These are phyloP conservation scores for Gypsophila paniculata DNA, from an alignment of 179 eudicot species.

Conservation along the genomic window DNA sequence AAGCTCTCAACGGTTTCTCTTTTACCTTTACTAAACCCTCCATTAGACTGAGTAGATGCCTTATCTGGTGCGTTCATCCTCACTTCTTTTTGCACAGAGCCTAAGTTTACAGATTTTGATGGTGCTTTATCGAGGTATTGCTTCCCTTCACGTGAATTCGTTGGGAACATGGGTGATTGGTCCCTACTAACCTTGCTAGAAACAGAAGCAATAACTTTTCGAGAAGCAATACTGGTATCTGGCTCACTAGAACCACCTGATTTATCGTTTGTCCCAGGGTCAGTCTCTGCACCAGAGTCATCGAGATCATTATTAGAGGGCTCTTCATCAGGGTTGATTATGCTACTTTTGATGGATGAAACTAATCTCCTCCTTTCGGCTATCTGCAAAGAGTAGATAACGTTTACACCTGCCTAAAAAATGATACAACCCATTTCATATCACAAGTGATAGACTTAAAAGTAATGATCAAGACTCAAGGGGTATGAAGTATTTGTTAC, in stretches of 20 bases:
- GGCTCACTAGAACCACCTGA: conserved; percentile 17
- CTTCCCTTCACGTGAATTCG: conserved; percentile 27
- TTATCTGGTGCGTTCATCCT: conserved; percentile 16
- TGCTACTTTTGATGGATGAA: conserved; percentile 55
- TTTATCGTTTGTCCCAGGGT: conserved; percentile 20
- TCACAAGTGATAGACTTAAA: background rate
- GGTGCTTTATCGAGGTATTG: conserved; percentile 27
- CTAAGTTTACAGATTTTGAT: conserved; percentile 7
- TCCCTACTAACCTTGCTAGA: conserved; percentile 23
- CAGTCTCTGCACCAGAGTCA: conserved; percentile 29
- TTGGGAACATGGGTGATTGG: conserved; percentile 17
- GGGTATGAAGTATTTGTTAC: no score
- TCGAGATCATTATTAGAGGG: conserved; percentile 29
- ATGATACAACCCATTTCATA: conserved; percentile 4
- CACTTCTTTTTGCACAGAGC: conserved; percentile 25
- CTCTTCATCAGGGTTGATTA: conserved; percentile 35
- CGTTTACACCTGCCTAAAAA: conserved; percentile 1
- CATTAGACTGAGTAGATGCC: conserved; percentile 23
- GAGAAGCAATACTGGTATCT: conserved; percentile 21
- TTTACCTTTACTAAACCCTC: conserved; percentile 26
- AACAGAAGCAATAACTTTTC: conserved; percentile 22
- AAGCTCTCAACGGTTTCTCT: conserved; percentile 31
- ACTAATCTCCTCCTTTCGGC: conserved; percentile 76
- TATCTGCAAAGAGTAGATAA: conserved; percentile 47
- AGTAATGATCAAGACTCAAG: background rate